Base-by-base conservation (phyloP, 768 basidiomycete genomes). In the Suillus americanus region DNA sequence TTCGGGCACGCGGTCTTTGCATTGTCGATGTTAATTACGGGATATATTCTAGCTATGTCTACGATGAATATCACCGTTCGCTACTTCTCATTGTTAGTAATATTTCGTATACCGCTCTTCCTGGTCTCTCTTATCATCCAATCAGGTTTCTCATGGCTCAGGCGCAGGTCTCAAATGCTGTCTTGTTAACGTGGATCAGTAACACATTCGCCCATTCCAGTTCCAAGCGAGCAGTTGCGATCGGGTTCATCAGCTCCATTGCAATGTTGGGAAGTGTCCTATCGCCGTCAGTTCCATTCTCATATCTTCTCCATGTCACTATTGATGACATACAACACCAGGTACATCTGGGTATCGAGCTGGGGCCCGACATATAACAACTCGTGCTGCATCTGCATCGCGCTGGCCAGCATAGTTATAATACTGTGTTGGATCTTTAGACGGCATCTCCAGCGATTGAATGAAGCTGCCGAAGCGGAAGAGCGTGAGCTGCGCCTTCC, bases 361-460 rank as follows among this genome's bases (percentile, higher is more conserved):
- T 91, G 88, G 89, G 90, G 87, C 1, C 89, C 86, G 3, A 81
- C 82, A 2, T 93, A 93, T 73, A 75, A 73, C 20, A 79, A 82
- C 43, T 89, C 89, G 2, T 94, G 88, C 75, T 83, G 80, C 16
- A 88, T 94, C 63, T 90, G 88, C 75, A 86, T 89, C 45, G 77
- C 85, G 50, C 81, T 82, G 67, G 85, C 80, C 65, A 81, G 81
- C 6, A 63, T 82, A 30, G 74, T 80, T 5, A 83, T 86, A 28
- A 68, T 81, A 30, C 79, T 87, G 73, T 82, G 81, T 65, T 77
- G 79, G 64, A 63, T 73, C 10, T 83, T 86, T 72, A 76, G 82
- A 53, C 65, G 69, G 30, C 75, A 83, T 61, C 75, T 86, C 45
- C 70, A 69, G 33, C 65, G 65, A 23, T 65, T 82, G 54, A 86